Evolutionary conservation across 805 yeast species (phyloP), one percentile per base, ranked within the genome.

Genomic region (Candida succiphila): DNA sequence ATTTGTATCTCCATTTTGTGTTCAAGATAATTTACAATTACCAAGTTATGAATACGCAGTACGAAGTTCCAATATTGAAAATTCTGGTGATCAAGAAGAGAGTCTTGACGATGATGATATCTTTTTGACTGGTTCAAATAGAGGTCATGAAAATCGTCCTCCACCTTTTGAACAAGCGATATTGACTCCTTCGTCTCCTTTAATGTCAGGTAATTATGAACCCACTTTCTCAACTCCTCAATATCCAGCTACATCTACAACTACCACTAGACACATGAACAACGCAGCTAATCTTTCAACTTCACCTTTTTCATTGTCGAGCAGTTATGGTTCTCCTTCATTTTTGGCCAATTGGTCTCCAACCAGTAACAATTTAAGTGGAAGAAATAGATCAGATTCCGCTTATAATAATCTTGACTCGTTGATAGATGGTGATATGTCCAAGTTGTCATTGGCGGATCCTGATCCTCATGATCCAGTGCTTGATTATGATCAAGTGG

Each of bases 141-240:
- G 23, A 10, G 10, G 7, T 7, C 7, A 21, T 21, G 14, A 6
- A 36, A 35, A 1, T 60, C 60, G 23, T 54, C 48, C 15, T 59
- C 87, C 87, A 0, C 61, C 78, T 0, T 78, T 78, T 51, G 82
- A 78, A 45, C 78, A 78, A 44, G 86, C 84, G 0, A 61, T 60
- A n/a, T 51, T 66, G 9, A 53, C 46, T 15, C 68, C 71, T 5
- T 57, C 68, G 0, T 71, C 80, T 1, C 72, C 75, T 12, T 46
- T 41, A 49, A 53, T 56, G 46, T 16, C 33, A 3, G 32, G 33
- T 1, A 27, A 51, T 10, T 40, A 45, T 3, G n/a, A n/a, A n/a
- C n/a, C n/a, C n/a, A n/a, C n/a, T n/a, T n/a, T n/a, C n/a, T n/a
- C n/a, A n/a, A n/a, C n/a, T n/a, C n/a, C n/a, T n/a, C n/a, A n/a